Percentiles rank a stretch among this genome's conserved stretches.
These are phyloP conservation scores for Gossypium mustelinum DNA, from an alignment of 345 rosid genomes.

Conservation along the genomic window DNA sequence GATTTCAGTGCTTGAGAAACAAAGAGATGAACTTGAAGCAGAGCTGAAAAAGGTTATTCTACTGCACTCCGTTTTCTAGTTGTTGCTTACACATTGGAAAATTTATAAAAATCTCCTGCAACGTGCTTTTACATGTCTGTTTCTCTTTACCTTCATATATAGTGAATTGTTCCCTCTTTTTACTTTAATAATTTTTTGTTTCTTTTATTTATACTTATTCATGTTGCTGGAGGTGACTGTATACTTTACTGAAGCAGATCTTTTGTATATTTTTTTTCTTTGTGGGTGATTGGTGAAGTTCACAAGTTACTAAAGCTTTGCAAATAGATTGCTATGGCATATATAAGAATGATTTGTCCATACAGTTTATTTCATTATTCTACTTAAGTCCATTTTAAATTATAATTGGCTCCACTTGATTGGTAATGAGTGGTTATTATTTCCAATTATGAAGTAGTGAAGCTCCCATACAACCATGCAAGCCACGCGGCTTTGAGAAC, in stretches of 20 bases:
- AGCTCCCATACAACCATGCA: neutral
- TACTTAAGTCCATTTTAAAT: neutral
- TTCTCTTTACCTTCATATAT: neutral
- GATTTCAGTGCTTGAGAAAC: slow-evolving; percentile 66
- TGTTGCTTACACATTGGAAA: neutral
- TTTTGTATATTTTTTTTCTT: neutral
- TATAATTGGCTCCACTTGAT: neutral
- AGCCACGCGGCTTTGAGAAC: neutral
- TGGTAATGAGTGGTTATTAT: neutral
- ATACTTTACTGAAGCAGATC: neutral
- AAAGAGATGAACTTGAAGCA: slow-evolving; percentile 88
- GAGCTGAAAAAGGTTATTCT: slow-evolving; percentile 68
- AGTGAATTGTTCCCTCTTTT: neutral
- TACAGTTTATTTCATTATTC: neutral
- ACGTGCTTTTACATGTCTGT: neutral
- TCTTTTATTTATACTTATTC: neutral
- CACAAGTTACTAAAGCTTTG: neutral
- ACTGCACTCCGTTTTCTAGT: slow-evolving; percentile 1
- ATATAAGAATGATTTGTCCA: neutral
- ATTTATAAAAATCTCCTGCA: neutral
- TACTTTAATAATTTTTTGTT: neutral
- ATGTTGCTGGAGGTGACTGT: neutral
- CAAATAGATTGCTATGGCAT: neutral
- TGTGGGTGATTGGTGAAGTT: neutral
- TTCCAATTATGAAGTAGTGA: neutral